Base-by-base conservation (phyloP, 2,329 filamentous ascomycete genomes). In the Graphilbum sp. region DNA sequence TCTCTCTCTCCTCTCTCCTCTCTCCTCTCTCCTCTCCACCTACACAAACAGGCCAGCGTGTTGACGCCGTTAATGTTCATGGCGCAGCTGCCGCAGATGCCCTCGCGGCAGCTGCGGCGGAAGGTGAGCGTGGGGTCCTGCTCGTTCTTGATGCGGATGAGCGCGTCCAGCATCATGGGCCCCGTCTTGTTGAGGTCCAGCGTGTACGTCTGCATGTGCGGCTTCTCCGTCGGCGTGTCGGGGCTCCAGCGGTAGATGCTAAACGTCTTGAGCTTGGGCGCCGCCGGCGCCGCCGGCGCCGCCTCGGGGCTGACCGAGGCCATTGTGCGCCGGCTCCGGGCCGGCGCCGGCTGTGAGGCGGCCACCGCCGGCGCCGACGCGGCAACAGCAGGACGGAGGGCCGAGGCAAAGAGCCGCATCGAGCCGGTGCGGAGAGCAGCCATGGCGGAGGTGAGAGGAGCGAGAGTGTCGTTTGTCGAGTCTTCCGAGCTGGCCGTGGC, bases 21-120 rank as follows among this genome's bases (percentile, higher is more conserved):
- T 5, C 11, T 24, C 21, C 11, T 24, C 21, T n/a, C 21, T 24
- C 21, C 21, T 24, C 11, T 11, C 21, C 11, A 76, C 81, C 51
- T 83, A 94, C 90, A 98, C 57, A 98, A 67, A 64, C 90, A 98
- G 50, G 90, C 90, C 53, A 98, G 66, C 41, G 90, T 98, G 69
- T 98, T 98, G 54, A 92, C 82, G 59, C 90, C 90, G 60, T 96
- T 92, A 59, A 98, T 96, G 71, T 98, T 98, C 90, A 98, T 98
- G 49, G 90, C 90, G 59, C 90, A 98, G 62, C 84, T 93, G 49
- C 90, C 90, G 58, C 90, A 98, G 54, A 98, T 98, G 51, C 90
- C 90, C 72, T 98, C 90, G 64, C 90, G 73, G 67, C 90, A 98
- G 61, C 83, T 92, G 60, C 90, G 67, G 57, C 90, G 75, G 72